Evolutionary conservation across 148 eudicot species (phyloP).

Genomic region (Rhododendron henanense): DNA sequence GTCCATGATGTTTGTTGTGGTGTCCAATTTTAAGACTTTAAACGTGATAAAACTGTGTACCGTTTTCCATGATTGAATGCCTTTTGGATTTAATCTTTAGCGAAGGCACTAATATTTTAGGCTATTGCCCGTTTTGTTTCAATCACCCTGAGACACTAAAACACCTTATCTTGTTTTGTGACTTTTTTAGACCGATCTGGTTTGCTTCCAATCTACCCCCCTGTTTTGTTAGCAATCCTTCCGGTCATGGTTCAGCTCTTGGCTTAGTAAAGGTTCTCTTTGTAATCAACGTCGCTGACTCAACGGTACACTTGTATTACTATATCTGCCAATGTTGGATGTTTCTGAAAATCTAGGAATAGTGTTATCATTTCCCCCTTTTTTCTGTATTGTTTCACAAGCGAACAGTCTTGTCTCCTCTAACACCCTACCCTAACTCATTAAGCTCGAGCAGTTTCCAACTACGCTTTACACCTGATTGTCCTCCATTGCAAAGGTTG

Average conservation of each 20-base stretch:
- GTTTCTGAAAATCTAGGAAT: neutral
- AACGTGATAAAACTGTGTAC: too few relatives aligned
- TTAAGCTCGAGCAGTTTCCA: neutral
- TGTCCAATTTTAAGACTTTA: too few relatives aligned
- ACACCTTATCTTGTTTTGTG: neutral
- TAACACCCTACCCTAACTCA: neutral
- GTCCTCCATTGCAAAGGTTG: neutral
- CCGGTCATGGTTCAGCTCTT: neutral
- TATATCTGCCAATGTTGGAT: neutral
- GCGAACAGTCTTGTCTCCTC: neutral
- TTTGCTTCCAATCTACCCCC: neutral
- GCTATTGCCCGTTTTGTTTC: neutral
- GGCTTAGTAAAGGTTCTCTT: neutral
- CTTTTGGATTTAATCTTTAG: too few relatives aligned
- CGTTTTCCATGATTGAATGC: too few relatives aligned
- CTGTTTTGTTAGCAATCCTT: neutral
- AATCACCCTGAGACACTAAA: neutral
- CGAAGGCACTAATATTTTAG: too few relatives aligned
- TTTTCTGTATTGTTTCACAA: neutral
- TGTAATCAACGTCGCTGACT: neutral
- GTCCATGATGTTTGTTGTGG: neutral
- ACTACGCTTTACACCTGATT: neutral
- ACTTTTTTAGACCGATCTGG: neutral
- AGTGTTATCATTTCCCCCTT: neutral
- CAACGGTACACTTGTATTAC: neutral